Conservation (phyloP, 495 filamentous ascomycete genomes). For the Hypoxylon fragiforme region DNA sequence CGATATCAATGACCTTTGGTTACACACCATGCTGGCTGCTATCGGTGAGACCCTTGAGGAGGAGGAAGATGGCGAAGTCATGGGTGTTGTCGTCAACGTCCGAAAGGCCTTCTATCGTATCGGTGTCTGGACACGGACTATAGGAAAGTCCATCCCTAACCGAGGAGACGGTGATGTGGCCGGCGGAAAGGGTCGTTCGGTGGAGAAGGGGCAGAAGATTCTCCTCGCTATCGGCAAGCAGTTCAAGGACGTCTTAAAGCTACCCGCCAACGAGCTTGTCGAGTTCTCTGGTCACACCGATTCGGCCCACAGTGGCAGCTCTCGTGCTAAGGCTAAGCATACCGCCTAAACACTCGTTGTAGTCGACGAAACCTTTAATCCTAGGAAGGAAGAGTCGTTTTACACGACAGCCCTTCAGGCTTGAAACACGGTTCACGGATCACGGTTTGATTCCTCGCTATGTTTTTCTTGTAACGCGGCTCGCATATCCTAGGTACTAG, state of each 20-base stretch:
- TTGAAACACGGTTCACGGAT: not conserved
- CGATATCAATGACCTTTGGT: slow-evolving; percentile 94
- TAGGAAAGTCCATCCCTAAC: slow-evolving; percentile 76
- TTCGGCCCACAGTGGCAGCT: slow-evolving; percentile 87
- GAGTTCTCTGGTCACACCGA: slow-evolving; percentile 98
- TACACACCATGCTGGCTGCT: slow-evolving; percentile 92
- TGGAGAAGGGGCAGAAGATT: slow-evolving; percentile 80
- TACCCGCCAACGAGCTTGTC: slow-evolving; percentile 72
- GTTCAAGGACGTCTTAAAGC: slow-evolving; percentile 87
- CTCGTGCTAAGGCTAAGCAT: slow-evolving; percentile 92
- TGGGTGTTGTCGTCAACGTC: slow-evolving; percentile 99
- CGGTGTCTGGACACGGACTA: slow-evolving; percentile 87
- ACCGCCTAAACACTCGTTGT: slow-evolving; percentile 59
- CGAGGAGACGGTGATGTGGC: slow-evolving; percentile 71
- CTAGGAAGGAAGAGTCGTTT: not conserved
- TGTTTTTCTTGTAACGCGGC: too few relatives aligned
- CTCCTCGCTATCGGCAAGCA: slow-evolving; percentile 79
- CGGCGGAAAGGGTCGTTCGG: slow-evolving; percentile 67
- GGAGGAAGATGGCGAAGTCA: slow-evolving; percentile 93
- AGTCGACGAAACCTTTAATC: not conserved
- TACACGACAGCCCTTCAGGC: not conserved
- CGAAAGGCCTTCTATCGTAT: slow-evolving; percentile 97
- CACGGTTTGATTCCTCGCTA: not conserved
- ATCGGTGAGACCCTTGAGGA: slow-evolving; percentile 97
- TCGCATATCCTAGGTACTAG: too few relatives aligned